These are phyloP conservation scores for Sclerotinia minor DNA, from an alignment of 2,329 filamentous ascomycete species.

Conservation along the genomic window DNA sequence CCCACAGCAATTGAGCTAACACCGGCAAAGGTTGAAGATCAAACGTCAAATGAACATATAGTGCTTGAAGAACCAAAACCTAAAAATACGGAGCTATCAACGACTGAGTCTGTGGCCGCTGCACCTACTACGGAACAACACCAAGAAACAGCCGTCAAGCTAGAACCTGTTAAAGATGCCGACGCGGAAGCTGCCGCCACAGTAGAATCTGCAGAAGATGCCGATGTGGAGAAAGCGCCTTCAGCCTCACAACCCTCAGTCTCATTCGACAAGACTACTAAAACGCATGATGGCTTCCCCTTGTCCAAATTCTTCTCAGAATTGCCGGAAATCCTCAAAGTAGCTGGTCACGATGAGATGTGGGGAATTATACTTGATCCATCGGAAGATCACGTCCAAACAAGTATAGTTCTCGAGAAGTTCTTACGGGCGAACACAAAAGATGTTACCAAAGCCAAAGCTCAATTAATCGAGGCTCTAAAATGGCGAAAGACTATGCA, in stretches of 20 bases:
- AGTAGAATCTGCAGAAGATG: constrained; percentile 18
- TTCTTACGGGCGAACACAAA: constrained; percentile 88
- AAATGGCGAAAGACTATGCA: constrained; percentile 79
- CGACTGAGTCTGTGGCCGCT: background rate
- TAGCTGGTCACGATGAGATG: constrained; percentile 70
- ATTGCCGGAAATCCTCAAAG: constrained; percentile 58
- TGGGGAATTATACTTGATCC: constrained; percentile 72
- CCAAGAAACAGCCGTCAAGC: constrained; percentile 7
- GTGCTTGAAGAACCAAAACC: constrained; percentile 10
- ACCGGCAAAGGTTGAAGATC: background rate
- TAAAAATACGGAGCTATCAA: constrained; percentile 6
- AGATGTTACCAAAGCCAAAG: constrained; percentile 69
- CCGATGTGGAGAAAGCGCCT: constrained; percentile 4
- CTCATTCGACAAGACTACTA: constrained; percentile 22
- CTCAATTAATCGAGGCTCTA: constrained; percentile 76
- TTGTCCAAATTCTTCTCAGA: constrained; percentile 58
- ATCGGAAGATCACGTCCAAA: constrained; percentile 61
- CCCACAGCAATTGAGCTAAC: background rate
- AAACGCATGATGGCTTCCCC: constrained; percentile 33
- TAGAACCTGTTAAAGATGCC: constrained; percentile 12
- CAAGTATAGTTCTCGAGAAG: constrained; percentile 85
- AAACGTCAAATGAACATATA: constrained; percentile 2
- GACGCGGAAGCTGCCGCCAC: constrained; percentile 17
- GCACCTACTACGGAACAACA: background rate
- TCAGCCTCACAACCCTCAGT: constrained; percentile 14